These are phyloP conservation scores for Hymenoscyphus fructigenus DNA, from an alignment of 2,329 filamentous ascomycete species.

Conservation along the genomic window DNA sequence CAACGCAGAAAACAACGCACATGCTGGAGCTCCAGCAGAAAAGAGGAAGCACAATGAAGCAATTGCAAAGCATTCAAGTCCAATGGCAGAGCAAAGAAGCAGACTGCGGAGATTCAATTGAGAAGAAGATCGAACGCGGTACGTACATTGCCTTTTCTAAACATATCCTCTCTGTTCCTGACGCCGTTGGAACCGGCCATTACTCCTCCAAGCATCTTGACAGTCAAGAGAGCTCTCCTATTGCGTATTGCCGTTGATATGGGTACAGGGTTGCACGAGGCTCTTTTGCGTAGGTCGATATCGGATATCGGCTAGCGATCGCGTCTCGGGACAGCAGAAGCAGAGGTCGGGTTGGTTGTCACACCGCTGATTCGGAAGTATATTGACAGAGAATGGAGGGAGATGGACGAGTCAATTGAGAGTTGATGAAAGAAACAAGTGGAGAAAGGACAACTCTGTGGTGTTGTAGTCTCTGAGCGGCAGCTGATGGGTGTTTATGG, in stretches of 20 bases:
- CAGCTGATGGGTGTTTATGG: not conserved
- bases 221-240: not conserved
- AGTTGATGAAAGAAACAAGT: not conserved
- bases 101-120: not conserved
- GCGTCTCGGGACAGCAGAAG: not conserved
- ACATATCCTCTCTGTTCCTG: conserved; percentile 26
- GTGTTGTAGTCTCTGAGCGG: not conserved
- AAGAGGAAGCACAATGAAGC: conserved; percentile 6
- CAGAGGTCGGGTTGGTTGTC: not conserved
- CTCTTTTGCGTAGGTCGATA: conserved; percentile 1
- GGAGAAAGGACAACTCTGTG: not conserved
- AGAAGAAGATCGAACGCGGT: conserved; percentile 13
- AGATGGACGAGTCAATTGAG: not conserved
- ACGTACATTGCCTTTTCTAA: conserved; percentile 30
- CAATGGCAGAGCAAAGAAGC: not conserved
- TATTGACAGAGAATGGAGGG: conserved; percentile 3
- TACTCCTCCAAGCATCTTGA: conserved; percentile 18
- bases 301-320: not conserved
- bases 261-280: not conserved
- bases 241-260: conserved; percentile 2
- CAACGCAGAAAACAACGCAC: not conserved
- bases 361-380: conserved; percentile 3
- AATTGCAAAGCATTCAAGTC: conserved; percentile 4
- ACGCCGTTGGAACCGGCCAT: conserved; percentile 17
- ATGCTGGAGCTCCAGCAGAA: not conserved